Percentiles rank a stretch among this genome's conserved stretches.
Evolutionary conservation across 768 basidiomycete genomes (phyloP).

Genomic region (Rickenella mellea): DNA sequence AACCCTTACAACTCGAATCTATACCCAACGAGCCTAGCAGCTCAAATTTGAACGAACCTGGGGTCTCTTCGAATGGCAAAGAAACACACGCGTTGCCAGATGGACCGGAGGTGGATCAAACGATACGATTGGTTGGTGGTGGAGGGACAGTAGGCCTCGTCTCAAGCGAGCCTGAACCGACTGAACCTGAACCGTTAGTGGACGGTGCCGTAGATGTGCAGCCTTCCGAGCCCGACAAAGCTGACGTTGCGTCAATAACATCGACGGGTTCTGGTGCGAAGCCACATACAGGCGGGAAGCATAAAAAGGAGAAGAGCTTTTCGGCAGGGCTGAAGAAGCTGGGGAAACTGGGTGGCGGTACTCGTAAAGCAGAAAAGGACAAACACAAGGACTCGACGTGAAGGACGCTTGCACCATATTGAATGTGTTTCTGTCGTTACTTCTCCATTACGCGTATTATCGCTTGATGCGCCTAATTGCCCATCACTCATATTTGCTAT

Average conservation of each 20-base stretch:
- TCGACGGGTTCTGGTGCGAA: conserved; percentile 24
- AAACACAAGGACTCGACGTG: not conserved
- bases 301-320: conserved; percentile 50
- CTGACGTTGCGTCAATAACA: conserved; percentile 20
- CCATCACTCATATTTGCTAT: too few species aligned
- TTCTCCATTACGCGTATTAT: too few species aligned
- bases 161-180: conserved; percentile 19
- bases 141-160: conserved; percentile 35
- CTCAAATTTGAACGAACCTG: conserved; percentile 7
- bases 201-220: too few species aligned
- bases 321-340: conserved; percentile 49
- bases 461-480: too few species aligned
- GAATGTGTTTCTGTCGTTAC: too few species aligned
- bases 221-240: conserved; percentile 22
- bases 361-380: too few species aligned
- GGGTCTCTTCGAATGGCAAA: conserved; percentile 1
- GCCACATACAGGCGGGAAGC: conserved; percentile 22
- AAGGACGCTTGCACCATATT: not conserved
- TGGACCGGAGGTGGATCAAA: conserved; percentile 24
- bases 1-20: conserved; percentile 11
- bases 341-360: conserved; percentile 30
- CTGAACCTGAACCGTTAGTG: conserved; percentile 20
- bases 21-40: conserved; percentile 5
- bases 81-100: conserved; percentile 1
- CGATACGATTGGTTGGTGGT: conserved; percentile 52